phyloP scores from a whole-genome alignment of 345 rosid genomes.

The Microcos paniculata region DNA sequence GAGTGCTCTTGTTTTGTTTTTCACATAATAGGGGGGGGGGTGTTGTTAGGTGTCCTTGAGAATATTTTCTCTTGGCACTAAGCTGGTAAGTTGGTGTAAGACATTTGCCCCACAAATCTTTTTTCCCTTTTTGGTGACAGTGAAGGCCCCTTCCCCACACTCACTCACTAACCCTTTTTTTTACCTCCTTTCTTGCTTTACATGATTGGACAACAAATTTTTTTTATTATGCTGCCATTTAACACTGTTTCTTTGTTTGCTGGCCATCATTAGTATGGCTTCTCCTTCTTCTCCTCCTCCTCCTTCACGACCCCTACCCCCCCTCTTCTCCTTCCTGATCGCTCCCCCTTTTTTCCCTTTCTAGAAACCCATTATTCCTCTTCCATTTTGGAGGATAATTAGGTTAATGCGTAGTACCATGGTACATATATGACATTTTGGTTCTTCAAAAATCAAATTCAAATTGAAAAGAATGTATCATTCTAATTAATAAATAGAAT shows the following conservation, averaged over 20 bases:
- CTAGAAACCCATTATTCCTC: not conserved
- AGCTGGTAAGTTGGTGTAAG: constrained; percentile 17
- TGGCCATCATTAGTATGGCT: not conserved
- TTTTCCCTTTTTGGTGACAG: constrained; percentile 27
- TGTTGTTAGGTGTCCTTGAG: constrained; percentile 26
- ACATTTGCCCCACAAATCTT: constrained; percentile 30
- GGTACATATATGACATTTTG: too few relatives aligned
- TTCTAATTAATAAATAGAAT: too few relatives aligned
- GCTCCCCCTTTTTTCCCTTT: not conserved
- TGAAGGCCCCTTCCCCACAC: constrained; percentile 28
- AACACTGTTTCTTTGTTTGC: not conserved
- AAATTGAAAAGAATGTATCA: too few relatives aligned
- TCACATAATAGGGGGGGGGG: constrained; percentile 18
- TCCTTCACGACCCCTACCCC: not conserved
- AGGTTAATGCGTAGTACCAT: too few relatives aligned
- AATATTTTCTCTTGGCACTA: constrained; percentile 28
- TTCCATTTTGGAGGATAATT: not conserved
- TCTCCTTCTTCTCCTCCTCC: not conserved
- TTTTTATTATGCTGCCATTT: not conserved
- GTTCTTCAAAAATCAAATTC: too few relatives aligned
- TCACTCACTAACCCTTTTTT: not conserved
- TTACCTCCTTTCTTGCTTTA: not conserved
- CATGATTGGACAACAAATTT: constrained; percentile 21
- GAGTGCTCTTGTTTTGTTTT: constrained; percentile 24
- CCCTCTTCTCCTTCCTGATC: too few relatives aligned